Percentiles rank a stretch among this genome's conserved stretches.
These are phyloP conservation scores for Forsythia suspensa DNA, from an alignment of 257 asterid species.

Conservation along the genomic window DNA sequence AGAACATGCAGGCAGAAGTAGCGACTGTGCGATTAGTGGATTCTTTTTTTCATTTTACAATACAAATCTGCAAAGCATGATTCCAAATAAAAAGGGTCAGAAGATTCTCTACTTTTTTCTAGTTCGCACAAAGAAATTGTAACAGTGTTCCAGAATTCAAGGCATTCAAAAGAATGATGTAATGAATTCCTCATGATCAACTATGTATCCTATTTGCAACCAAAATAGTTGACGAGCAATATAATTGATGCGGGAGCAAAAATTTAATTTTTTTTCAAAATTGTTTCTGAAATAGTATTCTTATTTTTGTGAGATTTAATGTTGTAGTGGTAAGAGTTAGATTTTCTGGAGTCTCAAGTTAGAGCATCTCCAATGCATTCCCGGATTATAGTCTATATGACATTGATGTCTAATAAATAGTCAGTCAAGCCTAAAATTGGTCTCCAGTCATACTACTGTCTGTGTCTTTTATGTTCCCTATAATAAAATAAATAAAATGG, in stretches of 20 bases:
- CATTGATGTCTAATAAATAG: too few species aligned
- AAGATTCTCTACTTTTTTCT: neutral
- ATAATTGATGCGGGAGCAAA: neutral
- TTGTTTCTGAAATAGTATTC: neutral
- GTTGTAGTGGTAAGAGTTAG: neutral
- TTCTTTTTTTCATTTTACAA: neutral
- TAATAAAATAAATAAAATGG: too few species aligned
- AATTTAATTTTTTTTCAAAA: neutral
- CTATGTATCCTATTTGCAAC: neutral
- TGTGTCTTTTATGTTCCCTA: too few species aligned
- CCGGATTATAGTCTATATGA: too few species aligned
- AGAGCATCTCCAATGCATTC: too few species aligned
- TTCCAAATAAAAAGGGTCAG: neutral
- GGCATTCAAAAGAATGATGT: neutral
- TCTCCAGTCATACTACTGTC: too few species aligned
- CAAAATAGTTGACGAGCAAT: neutral
- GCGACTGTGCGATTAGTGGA: neutral
- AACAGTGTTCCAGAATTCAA: neutral
- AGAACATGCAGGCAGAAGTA: neutral
- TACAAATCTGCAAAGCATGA: neutral
- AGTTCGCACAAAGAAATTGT: neutral
- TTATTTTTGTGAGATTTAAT: neutral
- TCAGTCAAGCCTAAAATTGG: too few species aligned
- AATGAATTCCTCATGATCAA: conserved; percentile 3
- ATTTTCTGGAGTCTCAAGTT: too few species aligned